phyloP scores from a whole-genome alignment of 495 filamentous ascomycete species.

The Aspergillus leporis region DNA sequence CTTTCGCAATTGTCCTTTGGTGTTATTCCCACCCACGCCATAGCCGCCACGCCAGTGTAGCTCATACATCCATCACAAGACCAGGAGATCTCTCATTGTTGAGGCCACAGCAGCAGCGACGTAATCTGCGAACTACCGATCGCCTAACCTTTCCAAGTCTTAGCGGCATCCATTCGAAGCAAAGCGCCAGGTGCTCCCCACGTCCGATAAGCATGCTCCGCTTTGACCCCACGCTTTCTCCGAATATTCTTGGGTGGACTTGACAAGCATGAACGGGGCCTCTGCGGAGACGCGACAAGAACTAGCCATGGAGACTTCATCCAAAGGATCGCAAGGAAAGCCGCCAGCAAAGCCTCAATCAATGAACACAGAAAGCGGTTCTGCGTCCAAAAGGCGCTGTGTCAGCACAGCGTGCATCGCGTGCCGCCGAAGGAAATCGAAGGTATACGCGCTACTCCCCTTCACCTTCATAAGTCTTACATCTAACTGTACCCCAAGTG shows the following conservation, averaged over 20 bases:
- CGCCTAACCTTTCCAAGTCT: neutral
- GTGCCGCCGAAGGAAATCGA: constrained; percentile 85
- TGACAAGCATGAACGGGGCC: constrained; percentile 29
- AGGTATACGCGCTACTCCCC: constrained; percentile 45
- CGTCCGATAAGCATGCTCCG: constrained; percentile 25
- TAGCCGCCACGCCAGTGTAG: constrained; percentile 14
- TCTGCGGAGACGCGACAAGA: constrained; percentile 27
- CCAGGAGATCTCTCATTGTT: constrained; percentile 5
- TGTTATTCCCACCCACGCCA: neutral
- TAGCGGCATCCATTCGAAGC: neutral
- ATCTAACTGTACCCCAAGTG: constrained; percentile 54
- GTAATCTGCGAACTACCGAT: neutral
- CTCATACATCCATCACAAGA: constrained; percentile 8
- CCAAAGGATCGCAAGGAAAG: constrained; percentile 18
- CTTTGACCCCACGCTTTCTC: constrained; percentile 16
- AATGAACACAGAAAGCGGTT: constrained; percentile 35
- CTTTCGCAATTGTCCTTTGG: neutral
- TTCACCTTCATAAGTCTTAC: neutral
- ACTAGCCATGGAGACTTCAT: constrained; percentile 14
- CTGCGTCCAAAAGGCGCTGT: constrained; percentile 73
- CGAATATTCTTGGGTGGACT: constrained; percentile 33
- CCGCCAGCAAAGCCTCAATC: constrained; percentile 21
- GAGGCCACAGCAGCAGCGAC: neutral
- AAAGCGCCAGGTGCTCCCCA: constrained; percentile 3
- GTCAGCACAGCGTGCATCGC: constrained; percentile 94